phyloP scores from a whole-genome alignment of 495 filamentous ascomycete genomes.

The Talaromyces proteolyticus region DNA sequence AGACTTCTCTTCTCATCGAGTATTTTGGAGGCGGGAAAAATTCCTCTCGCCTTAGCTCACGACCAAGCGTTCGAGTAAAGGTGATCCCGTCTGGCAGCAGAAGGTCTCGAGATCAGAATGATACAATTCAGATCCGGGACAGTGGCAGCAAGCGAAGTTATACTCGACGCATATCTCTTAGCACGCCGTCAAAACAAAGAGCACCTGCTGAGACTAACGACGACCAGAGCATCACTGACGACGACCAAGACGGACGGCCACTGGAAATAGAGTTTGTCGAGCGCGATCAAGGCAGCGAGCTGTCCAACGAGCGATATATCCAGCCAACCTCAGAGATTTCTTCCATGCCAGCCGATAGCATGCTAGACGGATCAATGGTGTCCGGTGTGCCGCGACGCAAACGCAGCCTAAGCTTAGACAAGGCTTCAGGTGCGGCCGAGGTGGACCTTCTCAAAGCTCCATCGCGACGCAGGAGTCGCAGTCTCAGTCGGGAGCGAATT shows the following conservation, averaged over 20 bases:
- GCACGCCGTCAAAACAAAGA: conserved; percentile 47
- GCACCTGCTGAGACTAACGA: conserved; percentile 45
- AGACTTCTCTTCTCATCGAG: conserved; percentile 94
- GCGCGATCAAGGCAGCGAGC: conserved; percentile 49
- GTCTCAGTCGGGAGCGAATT: conserved; percentile 67
- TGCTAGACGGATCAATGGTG: conserved; percentile 62
- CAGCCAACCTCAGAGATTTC: conserved; percentile 75
- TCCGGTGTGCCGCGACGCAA: conserved; percentile 42
- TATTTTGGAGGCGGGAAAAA: conserved; percentile 90
- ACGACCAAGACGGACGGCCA: conserved; percentile 68
- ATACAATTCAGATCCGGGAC: conserved; percentile 79
- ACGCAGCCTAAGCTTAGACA: conserved; percentile 53
- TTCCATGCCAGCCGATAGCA: conserved; percentile 83
- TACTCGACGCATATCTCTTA: conserved; percentile 56
- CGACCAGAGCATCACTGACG: conserved; percentile 54
- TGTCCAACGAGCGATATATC: conserved; percentile 57
- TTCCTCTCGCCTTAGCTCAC: conserved; percentile 48
- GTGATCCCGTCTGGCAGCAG: conserved; percentile 72
- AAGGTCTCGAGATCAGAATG: conserved; percentile 51
- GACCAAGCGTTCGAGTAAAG: conserved; percentile 92
- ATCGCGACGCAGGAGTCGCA: conserved; percentile 59
- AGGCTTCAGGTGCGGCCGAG: conserved; percentile 35
- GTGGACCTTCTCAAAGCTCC: conserved; percentile 61
- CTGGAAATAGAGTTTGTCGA: conserved; percentile 80
- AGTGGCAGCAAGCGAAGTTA: conserved; percentile 56